Base-by-base conservation (phyloP, 2,329 filamentous ascomycete genomes). In the Rutstroemia sp. region DNA sequence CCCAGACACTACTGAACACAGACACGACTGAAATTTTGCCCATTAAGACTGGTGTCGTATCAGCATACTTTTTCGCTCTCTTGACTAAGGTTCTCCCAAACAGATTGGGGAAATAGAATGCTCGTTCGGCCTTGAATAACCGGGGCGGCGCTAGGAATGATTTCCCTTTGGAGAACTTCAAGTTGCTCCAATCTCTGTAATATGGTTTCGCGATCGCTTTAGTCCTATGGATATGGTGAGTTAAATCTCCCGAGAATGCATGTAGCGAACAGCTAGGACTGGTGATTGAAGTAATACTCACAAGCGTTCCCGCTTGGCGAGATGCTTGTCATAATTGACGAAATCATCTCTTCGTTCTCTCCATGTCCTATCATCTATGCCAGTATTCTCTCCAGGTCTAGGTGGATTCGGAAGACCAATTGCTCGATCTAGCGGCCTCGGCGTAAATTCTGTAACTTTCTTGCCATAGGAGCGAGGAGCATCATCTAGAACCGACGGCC, bases 31-130 rank as follows among this genome's bases (percentile, higher is more conserved):
- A 87, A 17, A 94, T 79, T 68, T 83, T 88, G 57, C 88, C 89
- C 48, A 78, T 74, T 56, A 97, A 78, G 3, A 86, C 71, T 0
- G 84, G 79, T 7, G 92, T 96, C 1, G 92, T 96, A 72, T 95
- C 83, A 56, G 72, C 74, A 45, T 76, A 47, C 34, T 27, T 16
- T 8, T 49, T 70, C 48, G 73, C 64, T 57, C 74, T 75, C 63
- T 82, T 83, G 54, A 81, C 74, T 30, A 96, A 78, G 2, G 91
- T 96, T 64, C 81, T 77, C 47, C 94, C 94, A 69, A 81, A 82
- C 57, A 99, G 77, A 73, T 99, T 99, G 47, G 94, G 94, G 74
- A 99, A 96, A 77, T 88, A 97, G 61, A 96, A 81, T 5, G 92
- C 87, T 51, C 84, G 80, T 41, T 95, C 89, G 62, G 80, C 80